These are phyloP conservation scores for Lyophyllum decastes DNA, from an alignment of 768 basidiomycete species.

Conservation along the genomic window DNA sequence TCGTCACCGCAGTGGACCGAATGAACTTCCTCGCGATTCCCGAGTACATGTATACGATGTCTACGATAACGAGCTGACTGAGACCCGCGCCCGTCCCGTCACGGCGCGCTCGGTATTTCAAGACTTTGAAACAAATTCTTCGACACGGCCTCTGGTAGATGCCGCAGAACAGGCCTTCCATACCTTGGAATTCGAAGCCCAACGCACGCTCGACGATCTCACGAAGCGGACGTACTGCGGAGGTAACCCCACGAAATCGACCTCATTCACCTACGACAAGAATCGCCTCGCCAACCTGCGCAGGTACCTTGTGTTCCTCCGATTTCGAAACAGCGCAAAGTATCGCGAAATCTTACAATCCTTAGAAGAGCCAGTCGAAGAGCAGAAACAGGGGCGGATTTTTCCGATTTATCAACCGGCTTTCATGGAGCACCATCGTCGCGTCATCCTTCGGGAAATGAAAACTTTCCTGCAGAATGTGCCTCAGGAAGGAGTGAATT, in stretches of 20 bases:
- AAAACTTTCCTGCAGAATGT: slow-evolving; percentile 30
- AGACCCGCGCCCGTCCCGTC: slow-evolving; percentile 39
- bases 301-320: slow-evolving; percentile 54
- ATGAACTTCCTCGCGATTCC: slow-evolving; percentile 31
- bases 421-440: slow-evolving; percentile 30
- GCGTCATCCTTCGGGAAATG: slow-evolving; percentile 32
- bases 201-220: slow-evolving; percentile 37
- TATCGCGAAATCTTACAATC: slow-evolving; percentile 43
- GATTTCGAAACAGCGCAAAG: slow-evolving; percentile 55
- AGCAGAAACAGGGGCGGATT: slow-evolving; percentile 22
- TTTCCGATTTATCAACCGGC: slow-evolving; percentile 30
- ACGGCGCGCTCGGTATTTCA: slow-evolving; percentile 39
- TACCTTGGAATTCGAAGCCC: slow-evolving; percentile 43
- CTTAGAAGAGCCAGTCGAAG: slow-evolving; percentile 20
- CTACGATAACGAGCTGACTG: slow-evolving; percentile 49
- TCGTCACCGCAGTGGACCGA: slow-evolving; percentile 15
- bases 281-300: slow-evolving; percentile 38
- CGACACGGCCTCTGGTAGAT: slow-evolving; percentile 35
- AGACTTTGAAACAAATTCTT: slow-evolving; percentile 36
- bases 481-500: slow-evolving; percentile 11
- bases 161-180: slow-evolving; percentile 46
- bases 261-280: slow-evolving; percentile 29
- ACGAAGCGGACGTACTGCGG: slow-evolving; percentile 31
- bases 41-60: slow-evolving; percentile 55
- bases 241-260: slow-evolving; percentile 23